Base-by-base conservation (phyloP, 306 rosid genomes). In the Corylus avellana region DNA sequence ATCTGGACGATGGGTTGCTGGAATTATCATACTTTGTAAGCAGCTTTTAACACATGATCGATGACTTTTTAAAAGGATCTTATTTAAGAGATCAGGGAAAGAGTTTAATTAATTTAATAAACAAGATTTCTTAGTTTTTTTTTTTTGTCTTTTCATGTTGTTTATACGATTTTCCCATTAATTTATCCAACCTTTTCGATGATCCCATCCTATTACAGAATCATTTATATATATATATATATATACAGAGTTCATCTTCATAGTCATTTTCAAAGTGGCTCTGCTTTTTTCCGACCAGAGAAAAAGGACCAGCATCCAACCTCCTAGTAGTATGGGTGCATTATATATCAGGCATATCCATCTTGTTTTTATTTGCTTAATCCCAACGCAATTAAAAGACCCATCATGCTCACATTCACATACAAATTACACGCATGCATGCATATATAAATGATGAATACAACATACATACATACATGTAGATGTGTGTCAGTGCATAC, bases 1-100 rank as follows among this genome's bases (percentile, higher is more conserved):
- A 88, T 89, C 99, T 39, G 99, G 99, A 69, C 78, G 89, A 85
- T 93, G 99, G 99, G 77, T 83, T 79, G 99, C 98, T 72, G 99
- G 90, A 85, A 91, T 64, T 59, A 91, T 93, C 88, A 83, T 96
- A 67, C 98, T 96, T 67, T 80, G 99, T 96, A 93, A 90, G 94
- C 83, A 64, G 35, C 12, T 32, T 3, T 8, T 39, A 62, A 25
- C 32, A 27, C 62, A 49, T 54, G 13, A 22, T 22, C 22, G 22
- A 44, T 5, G 35, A 32, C 35, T 32, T 7, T 70, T 10, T 9
- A 12, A 48, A 18, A 37, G 10, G 39, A 32, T 13, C n/a, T 8
- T 32, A 32, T 32, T 32, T 17, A 58, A 22, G 13, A 58, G 20
- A 58, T 10, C 64, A 58, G 32, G 64, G 8, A 10, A 22, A 8